Percentiles rank a stretch among this genome's conserved stretches.
phyloP scores from a whole-genome alignment of 805 yeast species.

The Candida vartiovaarae region DNA sequence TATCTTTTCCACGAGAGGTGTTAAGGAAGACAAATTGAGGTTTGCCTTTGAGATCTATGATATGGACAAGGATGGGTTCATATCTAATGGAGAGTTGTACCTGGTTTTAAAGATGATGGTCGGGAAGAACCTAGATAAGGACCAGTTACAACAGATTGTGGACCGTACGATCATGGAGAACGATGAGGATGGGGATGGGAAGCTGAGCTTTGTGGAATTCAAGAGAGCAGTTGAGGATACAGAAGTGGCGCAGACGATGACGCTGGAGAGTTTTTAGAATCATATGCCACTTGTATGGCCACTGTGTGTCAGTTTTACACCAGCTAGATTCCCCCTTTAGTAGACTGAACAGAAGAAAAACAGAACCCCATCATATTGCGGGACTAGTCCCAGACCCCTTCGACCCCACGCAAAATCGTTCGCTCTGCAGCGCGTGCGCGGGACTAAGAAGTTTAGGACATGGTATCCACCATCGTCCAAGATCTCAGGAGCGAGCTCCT shows the following conservation, averaged over 20 bases:
- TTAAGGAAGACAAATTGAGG: constrained; percentile 69
- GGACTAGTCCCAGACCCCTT: too few relatives aligned
- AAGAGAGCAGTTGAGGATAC: constrained; percentile 52
- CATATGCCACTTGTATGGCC: too few relatives aligned
- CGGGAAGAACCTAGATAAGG: constrained; percentile 79
- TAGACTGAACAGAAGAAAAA: too few relatives aligned
- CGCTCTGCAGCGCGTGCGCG: too few relatives aligned
- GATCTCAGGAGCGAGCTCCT: too few relatives aligned
- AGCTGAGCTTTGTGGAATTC: constrained; percentile 81
- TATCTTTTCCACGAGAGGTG: constrained; percentile 80
- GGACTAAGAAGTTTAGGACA: too few relatives aligned
- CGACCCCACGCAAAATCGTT: too few relatives aligned
- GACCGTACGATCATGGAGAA: constrained; percentile 94
- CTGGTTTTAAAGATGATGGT: constrained; percentile 95
- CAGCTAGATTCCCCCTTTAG: too few relatives aligned
- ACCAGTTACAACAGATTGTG: constrained; percentile 91
- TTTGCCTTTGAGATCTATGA: constrained; percentile 94
- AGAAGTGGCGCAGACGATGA: constrained; percentile 52
- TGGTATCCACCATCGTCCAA: too few relatives aligned
- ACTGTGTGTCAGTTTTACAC: too few relatives aligned
- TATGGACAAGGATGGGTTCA: constrained; percentile 90
- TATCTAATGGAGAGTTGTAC: constrained; percentile 91
- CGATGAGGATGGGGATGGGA: constrained; percentile 83
- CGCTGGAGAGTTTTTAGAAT: constrained; percentile 27
- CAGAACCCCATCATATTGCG: too few relatives aligned